Evolutionary conservation across 2,329 filamentous ascomycete species (phyloP).

Genomic region (Aschersonia sp.): DNA sequence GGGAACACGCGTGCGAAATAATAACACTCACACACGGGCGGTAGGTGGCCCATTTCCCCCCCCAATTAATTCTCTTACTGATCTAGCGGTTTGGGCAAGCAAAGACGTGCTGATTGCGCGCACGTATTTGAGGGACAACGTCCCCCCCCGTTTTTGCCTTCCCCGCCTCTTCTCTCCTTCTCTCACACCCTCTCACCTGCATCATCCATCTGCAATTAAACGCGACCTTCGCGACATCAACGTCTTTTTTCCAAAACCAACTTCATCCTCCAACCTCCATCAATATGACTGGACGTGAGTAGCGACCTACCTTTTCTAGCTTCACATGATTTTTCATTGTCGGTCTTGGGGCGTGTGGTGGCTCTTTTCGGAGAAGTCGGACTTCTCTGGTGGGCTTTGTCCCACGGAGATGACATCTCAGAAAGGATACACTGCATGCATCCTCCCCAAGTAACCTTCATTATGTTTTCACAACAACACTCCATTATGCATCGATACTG

Average conservation of each 20-base stretch:
- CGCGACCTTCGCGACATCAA: constrained; percentile 4
- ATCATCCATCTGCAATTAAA: constrained; percentile 6
- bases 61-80: constrained; percentile 5
- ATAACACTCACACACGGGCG: background rate
- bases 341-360: background rate
- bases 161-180: constrained; percentile 7
- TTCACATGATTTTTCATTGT: background rate
- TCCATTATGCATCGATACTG: constrained; percentile 17
- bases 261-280: constrained; percentile 15
- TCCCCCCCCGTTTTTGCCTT: constrained; percentile 4
- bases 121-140: constrained; percentile 18
- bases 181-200: constrained; percentile 9
- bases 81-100: constrained; percentile 4
- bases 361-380: background rate
- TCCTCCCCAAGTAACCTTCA: background rate
- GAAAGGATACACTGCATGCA: background rate
- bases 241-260: background rate
- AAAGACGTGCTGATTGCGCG: constrained; percentile 18
- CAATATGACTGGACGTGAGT: constrained; percentile 65
- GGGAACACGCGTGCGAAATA: background rate
- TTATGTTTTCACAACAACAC: background rate
- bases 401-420: background rate
- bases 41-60: background rate
- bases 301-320: constrained; percentile 5
- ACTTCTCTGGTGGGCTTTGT: background rate